Percentiles rank a stretch among this genome's conserved stretches.
These are phyloP conservation scores for Tricholoma terreum DNA, from an alignment of 768 basidiomycete genomes.

Conservation along the genomic window DNA sequence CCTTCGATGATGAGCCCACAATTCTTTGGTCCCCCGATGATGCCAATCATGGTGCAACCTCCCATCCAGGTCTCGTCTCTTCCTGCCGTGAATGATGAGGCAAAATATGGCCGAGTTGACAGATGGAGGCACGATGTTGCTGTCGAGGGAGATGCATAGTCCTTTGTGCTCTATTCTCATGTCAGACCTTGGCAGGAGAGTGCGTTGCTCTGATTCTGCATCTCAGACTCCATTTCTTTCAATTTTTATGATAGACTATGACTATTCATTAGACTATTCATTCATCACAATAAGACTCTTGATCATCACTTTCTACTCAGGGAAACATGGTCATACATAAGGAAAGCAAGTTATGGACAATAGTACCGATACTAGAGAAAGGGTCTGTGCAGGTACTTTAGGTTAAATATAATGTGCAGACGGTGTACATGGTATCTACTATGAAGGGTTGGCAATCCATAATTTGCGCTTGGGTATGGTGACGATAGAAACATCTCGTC, in stretches of 20 bases:
- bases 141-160: slow-evolving; percentile 53
- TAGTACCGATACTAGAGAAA: slow-evolving; percentile 7
- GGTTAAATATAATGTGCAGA: neutral
- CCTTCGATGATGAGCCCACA: slow-evolving; percentile 68
- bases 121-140: slow-evolving; percentile 79
- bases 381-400: neutral
- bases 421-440: slow-evolving; percentile 14
- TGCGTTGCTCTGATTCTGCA: neutral
- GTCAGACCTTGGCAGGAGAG: neutral
- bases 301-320: slow-evolving; percentile 1
- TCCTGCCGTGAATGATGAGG: slow-evolving; percentile 60
- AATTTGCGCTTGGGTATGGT: slow-evolving; percentile 72
- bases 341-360: slow-evolving; percentile 10
- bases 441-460: slow-evolving; percentile 69
- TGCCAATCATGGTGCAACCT: slow-evolving; percentile 43
- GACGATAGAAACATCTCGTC: slow-evolving; percentile 82
- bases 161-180: neutral
- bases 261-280: neutral
- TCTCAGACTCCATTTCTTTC: no score
- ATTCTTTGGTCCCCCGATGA: slow-evolving; percentile 60
- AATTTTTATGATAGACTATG: no score
- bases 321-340: slow-evolving; percentile 10
- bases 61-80: slow-evolving; percentile 54
- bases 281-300: neutral
- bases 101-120: slow-evolving; percentile 71